Percentiles rank a stretch among this genome's conserved stretches.
These are phyloP conservation scores for Medicago lupulina DNA, from an alignment of 306 rosid species.

Conservation along the genomic window DNA sequence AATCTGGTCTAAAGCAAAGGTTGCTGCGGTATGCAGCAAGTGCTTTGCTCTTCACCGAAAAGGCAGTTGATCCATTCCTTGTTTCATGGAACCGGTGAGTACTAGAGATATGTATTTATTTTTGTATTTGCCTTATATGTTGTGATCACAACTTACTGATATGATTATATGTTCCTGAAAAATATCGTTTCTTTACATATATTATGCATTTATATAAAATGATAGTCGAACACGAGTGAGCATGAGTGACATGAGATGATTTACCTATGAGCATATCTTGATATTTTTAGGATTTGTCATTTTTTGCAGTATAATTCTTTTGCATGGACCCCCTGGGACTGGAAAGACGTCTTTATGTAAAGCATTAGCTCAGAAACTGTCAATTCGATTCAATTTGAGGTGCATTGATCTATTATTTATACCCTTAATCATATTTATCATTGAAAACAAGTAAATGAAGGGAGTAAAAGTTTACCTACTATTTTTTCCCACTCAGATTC, in stretches of 20 bases:
- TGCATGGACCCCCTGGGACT: constrained; percentile 98
- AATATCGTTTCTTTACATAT: neutral
- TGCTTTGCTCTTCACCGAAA: constrained; percentile 91
- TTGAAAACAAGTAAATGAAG: constrained; percentile 23
- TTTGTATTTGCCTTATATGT: constrained; percentile 14
- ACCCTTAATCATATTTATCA: constrained; percentile 26
- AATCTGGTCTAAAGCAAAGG: constrained; percentile 94
- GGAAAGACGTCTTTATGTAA: constrained; percentile 97
- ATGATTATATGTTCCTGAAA: constrained; percentile 5
- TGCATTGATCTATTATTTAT: constrained; percentile 41
- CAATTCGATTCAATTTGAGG: constrained; percentile 82
- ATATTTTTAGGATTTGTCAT: constrained; percentile 26
- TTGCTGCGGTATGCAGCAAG: constrained; percentile 83
- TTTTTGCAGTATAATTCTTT: constrained; percentile 74
- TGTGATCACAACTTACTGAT: neutral
- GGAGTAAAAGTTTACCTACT: constrained; percentile 24
- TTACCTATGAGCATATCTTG: constrained; percentile 28
- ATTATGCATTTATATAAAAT: constrained; percentile 2
- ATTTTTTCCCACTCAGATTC: constrained; percentile 54
- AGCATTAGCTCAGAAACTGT: constrained; percentile 94
- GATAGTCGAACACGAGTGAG: neutral
- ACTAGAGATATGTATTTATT: constrained; percentile 23
- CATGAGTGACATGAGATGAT: constrained; percentile 12
- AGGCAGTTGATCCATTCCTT: constrained; percentile 91
- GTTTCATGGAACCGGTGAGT: constrained; percentile 97